A percentile compares a stretch with the other conserved stretches of the same genome.
phyloP scores from a whole-genome alignment of 2,329 filamentous ascomycete genomes.

The Claviceps fusiformis region DNA sequence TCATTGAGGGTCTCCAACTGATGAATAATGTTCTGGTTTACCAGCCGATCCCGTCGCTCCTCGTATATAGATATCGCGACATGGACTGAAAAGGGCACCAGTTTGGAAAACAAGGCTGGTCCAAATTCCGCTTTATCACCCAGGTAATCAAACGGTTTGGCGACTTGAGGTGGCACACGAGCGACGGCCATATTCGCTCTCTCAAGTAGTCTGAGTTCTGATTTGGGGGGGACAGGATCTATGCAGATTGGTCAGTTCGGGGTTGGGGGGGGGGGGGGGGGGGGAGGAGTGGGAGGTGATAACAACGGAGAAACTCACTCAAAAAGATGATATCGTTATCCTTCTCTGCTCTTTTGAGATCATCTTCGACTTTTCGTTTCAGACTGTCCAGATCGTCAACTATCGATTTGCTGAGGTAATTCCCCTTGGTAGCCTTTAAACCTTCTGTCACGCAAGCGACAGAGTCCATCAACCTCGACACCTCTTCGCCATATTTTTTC shows the following conservation, averaged over 20 bases:
- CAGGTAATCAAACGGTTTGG: slow-evolving; percentile 64
- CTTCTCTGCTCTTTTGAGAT: slow-evolving; percentile 82
- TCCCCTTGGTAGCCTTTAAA: slow-evolving; percentile 60
- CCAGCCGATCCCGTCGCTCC: slow-evolving; percentile 75
- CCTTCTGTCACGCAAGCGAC: slow-evolving; percentile 74
- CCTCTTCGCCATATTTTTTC: slow-evolving; percentile 87
- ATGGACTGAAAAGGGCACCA: slow-evolving; percentile 93
- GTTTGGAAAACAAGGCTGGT: slow-evolving; percentile 70
- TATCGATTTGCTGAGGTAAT: slow-evolving; percentile 69
- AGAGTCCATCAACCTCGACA: slow-evolving; percentile 72
- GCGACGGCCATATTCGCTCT: slow-evolving; percentile 78
- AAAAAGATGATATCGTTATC: slow-evolving; percentile 96
- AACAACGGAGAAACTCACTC: slow-evolving; percentile 29
- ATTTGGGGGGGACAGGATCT: slow-evolving; percentile 72
- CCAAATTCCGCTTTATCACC: slow-evolving; percentile 73
- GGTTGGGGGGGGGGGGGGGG: too few species aligned
- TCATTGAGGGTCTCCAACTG: slow-evolving; percentile 73
- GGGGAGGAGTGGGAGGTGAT: too few species aligned
- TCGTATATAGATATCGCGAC: slow-evolving; percentile 92
- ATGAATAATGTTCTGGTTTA: slow-evolving; percentile 76
- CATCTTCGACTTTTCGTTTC: slow-evolving; percentile 71
- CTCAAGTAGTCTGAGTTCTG: slow-evolving; percentile 74
- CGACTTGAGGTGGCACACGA: slow-evolving; percentile 68
- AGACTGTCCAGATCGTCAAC: slow-evolving; percentile 69
- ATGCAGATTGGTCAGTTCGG: slow-evolving; percentile 18